Conservation (phyloP, 371 early-diverging fungal genomes). For the Circinella minor region DNA sequence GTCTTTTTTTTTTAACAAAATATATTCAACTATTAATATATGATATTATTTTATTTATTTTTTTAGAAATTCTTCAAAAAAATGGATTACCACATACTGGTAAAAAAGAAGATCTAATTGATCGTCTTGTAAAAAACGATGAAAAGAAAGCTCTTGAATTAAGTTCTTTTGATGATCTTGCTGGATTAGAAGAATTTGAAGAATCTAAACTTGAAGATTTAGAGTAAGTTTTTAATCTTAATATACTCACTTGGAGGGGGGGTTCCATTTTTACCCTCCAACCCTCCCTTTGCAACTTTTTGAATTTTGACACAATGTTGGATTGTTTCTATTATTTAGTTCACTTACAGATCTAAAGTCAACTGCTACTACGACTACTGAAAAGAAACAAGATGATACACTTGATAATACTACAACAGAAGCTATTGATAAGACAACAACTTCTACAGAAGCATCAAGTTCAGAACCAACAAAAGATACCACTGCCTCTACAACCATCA, state of each 20-base stretch:
- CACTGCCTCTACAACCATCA: not conserved
- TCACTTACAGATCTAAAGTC: constrained; percentile 25
- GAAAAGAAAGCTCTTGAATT: constrained; percentile 53
- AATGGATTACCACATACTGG: constrained; percentile 62
- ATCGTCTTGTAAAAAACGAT: constrained; percentile 64
- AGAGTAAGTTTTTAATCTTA: constrained; percentile 22
- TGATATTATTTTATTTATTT: not conserved
- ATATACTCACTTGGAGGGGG: no score
- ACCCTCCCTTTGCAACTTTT: no score
- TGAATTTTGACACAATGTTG: not conserved
- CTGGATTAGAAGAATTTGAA: constrained; percentile 48
- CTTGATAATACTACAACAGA: constrained; percentile 21
- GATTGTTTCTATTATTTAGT: not conserved
- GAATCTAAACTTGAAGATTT: constrained; percentile 36
- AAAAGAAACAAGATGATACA: not conserved
- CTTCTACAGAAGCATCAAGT: constrained; percentile 20
- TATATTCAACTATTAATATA: no score
- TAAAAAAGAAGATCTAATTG: constrained; percentile 73
- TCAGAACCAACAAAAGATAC: constrained; percentile 16
- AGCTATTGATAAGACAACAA: constrained; percentile 22
- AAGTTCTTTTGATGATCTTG: constrained; percentile 50
- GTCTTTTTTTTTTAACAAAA: no score
- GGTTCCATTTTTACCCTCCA: no score
- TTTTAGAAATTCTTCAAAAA: constrained; percentile 58
- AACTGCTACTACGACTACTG: not conserved